Percentiles rank a stretch among this genome's conserved stretches.
These are phyloP conservation scores for Cadophora sp. DNA, from an alignment of 2,329 filamentous ascomycete genomes.

Conservation along the genomic window DNA sequence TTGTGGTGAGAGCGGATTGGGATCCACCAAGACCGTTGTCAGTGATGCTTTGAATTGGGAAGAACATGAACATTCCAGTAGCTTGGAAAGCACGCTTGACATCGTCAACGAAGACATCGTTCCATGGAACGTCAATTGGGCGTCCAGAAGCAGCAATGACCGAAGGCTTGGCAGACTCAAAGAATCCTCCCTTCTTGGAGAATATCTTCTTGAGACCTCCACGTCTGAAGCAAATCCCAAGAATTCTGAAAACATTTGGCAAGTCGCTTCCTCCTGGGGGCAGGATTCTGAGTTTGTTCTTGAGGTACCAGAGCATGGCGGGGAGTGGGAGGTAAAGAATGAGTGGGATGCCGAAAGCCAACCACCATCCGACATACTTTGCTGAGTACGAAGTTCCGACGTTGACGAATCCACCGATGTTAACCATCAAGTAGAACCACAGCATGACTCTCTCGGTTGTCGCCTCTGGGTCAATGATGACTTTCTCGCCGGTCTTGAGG, in stretches of 20 bases:
- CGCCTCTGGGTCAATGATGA: conserved; percentile 64
- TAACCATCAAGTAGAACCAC: conserved; percentile 73
- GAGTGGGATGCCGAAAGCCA: conserved; percentile 56
- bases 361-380: conserved; percentile 58
- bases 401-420: conserved; percentile 63
- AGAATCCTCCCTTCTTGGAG: conserved; percentile 59
- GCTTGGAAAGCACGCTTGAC: conserved; percentile 73
- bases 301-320: conserved; percentile 50
- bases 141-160: conserved; percentile 59
- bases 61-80: conserved; percentile 69
- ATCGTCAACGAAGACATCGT: conserved; percentile 82
- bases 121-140: conserved; percentile 77
- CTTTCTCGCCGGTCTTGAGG: conserved; percentile 60
- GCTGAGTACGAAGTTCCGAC: conserved; percentile 50
- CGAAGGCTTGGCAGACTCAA: conserved; percentile 73
- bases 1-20: conserved; percentile 59
- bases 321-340: conserved; percentile 68
- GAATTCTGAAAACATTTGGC: conserved; percentile 51
- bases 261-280: conserved; percentile 55
- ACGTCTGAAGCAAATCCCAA: conserved; percentile 50
- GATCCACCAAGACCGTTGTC: conserved; percentile 55
- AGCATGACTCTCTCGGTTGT: conserved; percentile 56
- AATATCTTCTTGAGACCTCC: conserved; percentile 70
- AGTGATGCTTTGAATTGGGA: conserved; percentile 50
- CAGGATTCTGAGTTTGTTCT: conserved; percentile 51